These are phyloP conservation scores for Fusarium pseudograminearum DNA, from an alignment of 2,329 filamentous ascomycete species.

Conservation along the genomic window DNA sequence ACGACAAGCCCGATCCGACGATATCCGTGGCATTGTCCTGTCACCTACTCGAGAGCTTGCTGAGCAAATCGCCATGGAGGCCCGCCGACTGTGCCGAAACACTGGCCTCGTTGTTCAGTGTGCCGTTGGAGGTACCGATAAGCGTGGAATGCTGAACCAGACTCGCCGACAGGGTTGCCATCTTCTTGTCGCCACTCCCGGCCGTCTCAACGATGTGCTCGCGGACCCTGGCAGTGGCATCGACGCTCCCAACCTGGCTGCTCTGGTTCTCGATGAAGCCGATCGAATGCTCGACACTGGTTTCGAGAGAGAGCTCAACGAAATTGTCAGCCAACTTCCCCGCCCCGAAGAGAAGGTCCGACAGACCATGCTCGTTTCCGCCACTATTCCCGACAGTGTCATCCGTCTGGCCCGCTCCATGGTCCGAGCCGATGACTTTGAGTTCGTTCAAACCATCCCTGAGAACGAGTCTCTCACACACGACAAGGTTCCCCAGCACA, in stretches of 20 bases:
- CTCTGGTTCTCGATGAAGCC: constrained; percentile 95
- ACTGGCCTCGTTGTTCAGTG: constrained; percentile 77
- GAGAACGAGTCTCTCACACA: constrained; percentile 88
- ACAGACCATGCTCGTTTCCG: constrained; percentile 95
- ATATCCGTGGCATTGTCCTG: constrained; percentile 77
- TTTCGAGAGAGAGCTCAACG: constrained; percentile 73
- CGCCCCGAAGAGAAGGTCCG: constrained; percentile 71
- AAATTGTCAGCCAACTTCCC: constrained; percentile 74
- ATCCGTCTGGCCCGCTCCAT: constrained; percentile 81
- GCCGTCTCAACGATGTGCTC: constrained; percentile 85
- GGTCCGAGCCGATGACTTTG: constrained; percentile 82
- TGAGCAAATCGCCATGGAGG: constrained; percentile 84
- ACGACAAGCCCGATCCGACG: constrained; percentile 59
- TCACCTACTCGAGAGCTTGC: constrained; percentile 86
- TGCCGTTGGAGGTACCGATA: constrained; percentile 93
- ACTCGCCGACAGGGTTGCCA: constrained; percentile 85
- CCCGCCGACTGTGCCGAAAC: constrained; percentile 69
- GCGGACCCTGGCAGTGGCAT: constrained; percentile 73
- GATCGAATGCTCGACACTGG: constrained; percentile 99
- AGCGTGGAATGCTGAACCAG: constrained; percentile 72
- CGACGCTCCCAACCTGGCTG: constrained; percentile 83
- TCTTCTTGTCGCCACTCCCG: constrained; percentile 89
- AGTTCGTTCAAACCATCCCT: constrained; percentile 89
- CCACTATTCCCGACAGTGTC: constrained; percentile 88
- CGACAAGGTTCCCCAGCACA: constrained; percentile 82